These are phyloP conservation scores for Nymphaea colorata DNA, from an alignment of 164 flowering plant genomes.

Conservation along the genomic window DNA sequence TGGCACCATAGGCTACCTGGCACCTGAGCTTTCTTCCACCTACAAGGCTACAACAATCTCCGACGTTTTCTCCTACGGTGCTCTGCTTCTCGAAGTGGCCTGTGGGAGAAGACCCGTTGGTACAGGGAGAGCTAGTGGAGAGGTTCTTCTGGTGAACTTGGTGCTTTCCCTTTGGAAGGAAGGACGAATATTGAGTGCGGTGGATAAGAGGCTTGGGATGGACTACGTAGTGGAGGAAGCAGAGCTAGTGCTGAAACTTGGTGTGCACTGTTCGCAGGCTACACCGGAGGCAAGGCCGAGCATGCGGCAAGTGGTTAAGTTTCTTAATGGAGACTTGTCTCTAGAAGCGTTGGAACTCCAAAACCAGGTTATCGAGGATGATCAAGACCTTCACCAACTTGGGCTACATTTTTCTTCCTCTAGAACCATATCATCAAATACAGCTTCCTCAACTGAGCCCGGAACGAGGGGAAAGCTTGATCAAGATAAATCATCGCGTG, in stretches of 20 bases:
- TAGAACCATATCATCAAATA: too few relatives aligned
- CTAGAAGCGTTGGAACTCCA: too few relatives aligned
- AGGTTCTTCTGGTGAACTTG: slow-evolving; percentile 7
- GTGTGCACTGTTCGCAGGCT: slow-evolving; percentile 11
- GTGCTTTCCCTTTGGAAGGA: slow-evolving; percentile 1
- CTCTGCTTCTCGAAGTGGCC: slow-evolving; percentile 64
- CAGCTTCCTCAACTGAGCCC: too few relatives aligned
- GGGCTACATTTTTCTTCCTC: too few relatives aligned
- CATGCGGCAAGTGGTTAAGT: slow-evolving; percentile 12
- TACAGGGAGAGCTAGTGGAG: not conserved
- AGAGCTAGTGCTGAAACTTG: slow-evolving; percentile 17
- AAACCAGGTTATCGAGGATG: too few relatives aligned
- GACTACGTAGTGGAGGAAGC: slow-evolving; percentile 8
- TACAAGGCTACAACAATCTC: slow-evolving; percentile 41
- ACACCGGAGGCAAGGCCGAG: slow-evolving; percentile 9
- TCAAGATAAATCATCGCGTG: too few relatives aligned
- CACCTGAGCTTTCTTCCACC: slow-evolving; percentile 55
- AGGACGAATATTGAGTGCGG: slow-evolving; percentile 7
- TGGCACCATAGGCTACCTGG: slow-evolving; percentile 79
- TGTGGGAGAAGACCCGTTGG: slow-evolving; percentile 69
- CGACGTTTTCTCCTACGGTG: slow-evolving; percentile 79
- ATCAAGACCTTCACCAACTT: too few relatives aligned
- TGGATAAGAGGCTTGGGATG: slow-evolving; percentile 9
- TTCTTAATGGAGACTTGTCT: slow-evolving; percentile 7
- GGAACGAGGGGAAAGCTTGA: too few relatives aligned